These are phyloP conservation scores for Plectranthus barbatus DNA, from an alignment of 257 asterid species.

Conservation along the genomic window DNA sequence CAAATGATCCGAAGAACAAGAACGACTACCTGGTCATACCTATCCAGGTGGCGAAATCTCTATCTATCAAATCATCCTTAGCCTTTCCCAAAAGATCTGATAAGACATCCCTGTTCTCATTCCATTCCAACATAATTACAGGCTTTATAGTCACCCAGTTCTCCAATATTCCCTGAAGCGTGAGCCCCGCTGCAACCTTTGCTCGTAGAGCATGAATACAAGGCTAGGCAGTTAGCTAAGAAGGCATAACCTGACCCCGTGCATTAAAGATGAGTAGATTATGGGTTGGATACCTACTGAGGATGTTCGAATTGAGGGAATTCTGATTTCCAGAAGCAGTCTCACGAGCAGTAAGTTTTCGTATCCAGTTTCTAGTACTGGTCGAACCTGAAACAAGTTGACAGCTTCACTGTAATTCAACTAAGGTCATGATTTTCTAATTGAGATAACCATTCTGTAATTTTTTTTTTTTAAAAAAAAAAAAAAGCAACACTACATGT, in stretches of 20 bases:
- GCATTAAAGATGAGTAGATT: not conserved
- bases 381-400: slow-evolving; percentile 66
- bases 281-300: slow-evolving; percentile 50
- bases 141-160: slow-evolving; percentile 79
- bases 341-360: slow-evolving; percentile 86
- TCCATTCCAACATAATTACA: slow-evolving; percentile 73
- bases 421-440: not conserved
- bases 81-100: slow-evolving; percentile 79
- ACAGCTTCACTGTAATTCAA: slow-evolving; percentile 11
- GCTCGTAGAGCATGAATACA: not conserved
- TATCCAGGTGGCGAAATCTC: slow-evolving; percentile 73
- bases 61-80: slow-evolving; percentile 84
- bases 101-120: slow-evolving; percentile 56
- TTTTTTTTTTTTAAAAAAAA: no score
- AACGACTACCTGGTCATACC: slow-evolving; percentile 59
- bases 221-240: slow-evolving; percentile 13
- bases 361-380: slow-evolving; percentile 95
- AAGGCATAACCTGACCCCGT: not conserved
- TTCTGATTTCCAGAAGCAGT: slow-evolving; percentile 63
- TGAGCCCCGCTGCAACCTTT: slow-evolving; percentile 85
- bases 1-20: not conserved
- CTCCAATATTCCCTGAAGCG: slow-evolving; percentile 58
- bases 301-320: slow-evolving; percentile 69
- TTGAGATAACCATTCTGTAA: not conserved
- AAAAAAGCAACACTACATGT: not conserved